Evolutionary conservation across 1,284 basidiomycete genomes (phyloP).

Genomic region (Trichosporon coremiiforme): DNA sequence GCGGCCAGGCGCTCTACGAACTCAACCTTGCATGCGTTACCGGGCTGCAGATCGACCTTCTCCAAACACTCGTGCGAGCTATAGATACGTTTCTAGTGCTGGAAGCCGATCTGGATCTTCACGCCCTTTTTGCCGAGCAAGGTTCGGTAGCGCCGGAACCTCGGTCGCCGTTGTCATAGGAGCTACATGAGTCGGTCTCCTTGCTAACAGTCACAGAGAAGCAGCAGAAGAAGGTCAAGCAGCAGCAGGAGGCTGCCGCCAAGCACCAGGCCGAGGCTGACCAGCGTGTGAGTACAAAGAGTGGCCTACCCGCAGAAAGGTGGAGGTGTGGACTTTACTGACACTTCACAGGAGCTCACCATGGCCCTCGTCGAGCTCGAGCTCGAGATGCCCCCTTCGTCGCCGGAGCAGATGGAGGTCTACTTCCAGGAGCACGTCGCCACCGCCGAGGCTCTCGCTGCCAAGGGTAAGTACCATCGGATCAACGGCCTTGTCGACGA

Average conservation of each 20-base stretch:
- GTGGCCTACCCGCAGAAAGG: background rate
- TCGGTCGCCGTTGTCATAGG: background rate
- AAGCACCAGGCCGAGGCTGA: slow-evolving; percentile 48
- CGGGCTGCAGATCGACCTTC: background rate
- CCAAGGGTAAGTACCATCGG: slow-evolving; percentile 64
- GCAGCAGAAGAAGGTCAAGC: slow-evolving; percentile 77
- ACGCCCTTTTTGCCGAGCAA: background rate
- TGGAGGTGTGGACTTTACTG: slow-evolving; percentile 14
- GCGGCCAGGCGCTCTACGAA: no score
- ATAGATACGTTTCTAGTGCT: background rate
- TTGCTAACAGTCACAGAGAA: slow-evolving; percentile 63
- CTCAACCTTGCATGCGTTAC: background rate
- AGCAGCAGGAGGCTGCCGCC: slow-evolving; percentile 64
- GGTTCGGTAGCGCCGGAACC: background rate
- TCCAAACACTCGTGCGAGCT: background rate
- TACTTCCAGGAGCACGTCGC: slow-evolving; percentile 91
- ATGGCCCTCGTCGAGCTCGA: slow-evolving; percentile 41
- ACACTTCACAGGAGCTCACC: slow-evolving; percentile 26
- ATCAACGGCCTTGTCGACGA: background rate
- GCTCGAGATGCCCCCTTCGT: slow-evolving; percentile 62
- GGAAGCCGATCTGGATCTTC: background rate
- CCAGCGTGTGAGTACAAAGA: slow-evolving; percentile 27
- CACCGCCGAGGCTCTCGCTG: slow-evolving; percentile 80
- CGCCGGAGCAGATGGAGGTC: slow-evolving; percentile 73
- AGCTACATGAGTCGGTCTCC: no score